phyloP scores from a whole-genome alignment of 305 asterid genomes.

The Fraxinus platypoda region DNA sequence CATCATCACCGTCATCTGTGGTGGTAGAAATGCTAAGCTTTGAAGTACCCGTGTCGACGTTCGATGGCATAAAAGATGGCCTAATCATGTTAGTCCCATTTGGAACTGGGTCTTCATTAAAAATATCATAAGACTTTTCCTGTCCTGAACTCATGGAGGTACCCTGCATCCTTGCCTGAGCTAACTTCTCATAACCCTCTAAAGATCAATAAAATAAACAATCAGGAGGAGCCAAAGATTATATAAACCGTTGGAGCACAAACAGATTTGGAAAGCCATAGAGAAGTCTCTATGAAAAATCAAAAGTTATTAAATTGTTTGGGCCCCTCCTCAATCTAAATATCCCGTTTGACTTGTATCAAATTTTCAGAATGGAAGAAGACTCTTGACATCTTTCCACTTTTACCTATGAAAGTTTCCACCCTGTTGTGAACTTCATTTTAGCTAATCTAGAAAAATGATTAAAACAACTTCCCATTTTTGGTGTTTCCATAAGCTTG shows the following conservation, averaged over 20 bases:
- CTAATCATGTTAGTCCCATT: slow-evolving; percentile 11
- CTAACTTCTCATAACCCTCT: slow-evolving; percentile 88
- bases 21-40: slow-evolving; percentile 14
- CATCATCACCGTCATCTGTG: slow-evolving; percentile 34
- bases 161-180: slow-evolving; percentile 51
- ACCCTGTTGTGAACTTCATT: background rate
- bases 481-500: background rate
- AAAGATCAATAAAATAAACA: slow-evolving; percentile 23
- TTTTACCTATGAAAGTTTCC: background rate
- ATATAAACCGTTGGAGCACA: background rate
- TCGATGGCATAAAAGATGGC: slow-evolving; percentile 9
- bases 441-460: background rate
- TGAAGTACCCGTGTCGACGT: slow-evolving; percentile 14
- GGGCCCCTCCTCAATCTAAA: background rate
- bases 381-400: background rate
- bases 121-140: slow-evolving; percentile 31
- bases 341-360: background rate
- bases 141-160: slow-evolving; percentile 28
- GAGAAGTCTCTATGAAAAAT: background rate
- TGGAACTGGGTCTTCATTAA: slow-evolving; percentile 18
- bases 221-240: background rate
- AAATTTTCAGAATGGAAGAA: background rate
- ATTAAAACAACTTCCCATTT: background rate
- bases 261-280: background rate
- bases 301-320: background rate